Evolutionary conservation across 2,329 filamentous ascomycete species (phyloP).

Genomic region (Aureobasidium sp.): DNA sequence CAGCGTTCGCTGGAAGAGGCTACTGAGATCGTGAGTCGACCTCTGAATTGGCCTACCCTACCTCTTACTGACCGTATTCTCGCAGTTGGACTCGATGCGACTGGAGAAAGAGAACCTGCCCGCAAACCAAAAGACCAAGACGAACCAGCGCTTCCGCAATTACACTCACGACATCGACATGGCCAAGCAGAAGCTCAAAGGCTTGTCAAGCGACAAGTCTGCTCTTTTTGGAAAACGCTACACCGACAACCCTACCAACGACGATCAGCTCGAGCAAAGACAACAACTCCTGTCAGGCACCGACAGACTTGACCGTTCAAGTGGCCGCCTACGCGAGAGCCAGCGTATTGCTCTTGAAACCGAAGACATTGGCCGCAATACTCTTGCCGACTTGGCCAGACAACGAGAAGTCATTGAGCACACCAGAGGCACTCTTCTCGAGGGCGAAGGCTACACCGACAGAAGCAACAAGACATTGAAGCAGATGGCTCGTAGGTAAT

Average conservation of each 20-base stretch:
- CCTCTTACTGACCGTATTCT: background rate
- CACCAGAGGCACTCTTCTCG: conserved; percentile 64
- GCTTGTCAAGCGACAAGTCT: conserved; percentile 69
- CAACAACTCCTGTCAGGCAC: conserved; percentile 89
- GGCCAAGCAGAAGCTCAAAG: conserved; percentile 67
- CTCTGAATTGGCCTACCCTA: no score
- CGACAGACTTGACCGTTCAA: conserved; percentile 80
- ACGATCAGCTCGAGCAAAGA: conserved; percentile 83
- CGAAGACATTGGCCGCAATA: conserved; percentile 79
- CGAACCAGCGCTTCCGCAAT: conserved; percentile 91
- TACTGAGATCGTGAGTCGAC: conserved; percentile 64
- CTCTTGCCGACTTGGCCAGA: conserved; percentile 70
- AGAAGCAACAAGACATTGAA: conserved; percentile 94
- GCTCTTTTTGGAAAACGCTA: conserved; percentile 85
- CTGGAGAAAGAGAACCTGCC: conserved; percentile 97
- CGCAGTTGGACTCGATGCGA: conserved; percentile 83
- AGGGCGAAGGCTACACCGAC: conserved; percentile 95
- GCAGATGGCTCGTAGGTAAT: conserved; percentile 98
- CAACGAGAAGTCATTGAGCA: conserved; percentile 83
- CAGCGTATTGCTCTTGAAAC: conserved; percentile 90
- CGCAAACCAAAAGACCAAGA: conserved; percentile 69
- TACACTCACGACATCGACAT: conserved; percentile 78
- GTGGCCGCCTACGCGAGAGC: conserved; percentile 70
- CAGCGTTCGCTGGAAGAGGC: conserved; percentile 88
- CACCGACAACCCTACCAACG: conserved; percentile 69